Evolutionary conservation across 2,329 filamentous ascomycete genomes (phyloP), one percentile per base, ranked within the genome.

Genomic region (Sporothrix protearum): DNA sequence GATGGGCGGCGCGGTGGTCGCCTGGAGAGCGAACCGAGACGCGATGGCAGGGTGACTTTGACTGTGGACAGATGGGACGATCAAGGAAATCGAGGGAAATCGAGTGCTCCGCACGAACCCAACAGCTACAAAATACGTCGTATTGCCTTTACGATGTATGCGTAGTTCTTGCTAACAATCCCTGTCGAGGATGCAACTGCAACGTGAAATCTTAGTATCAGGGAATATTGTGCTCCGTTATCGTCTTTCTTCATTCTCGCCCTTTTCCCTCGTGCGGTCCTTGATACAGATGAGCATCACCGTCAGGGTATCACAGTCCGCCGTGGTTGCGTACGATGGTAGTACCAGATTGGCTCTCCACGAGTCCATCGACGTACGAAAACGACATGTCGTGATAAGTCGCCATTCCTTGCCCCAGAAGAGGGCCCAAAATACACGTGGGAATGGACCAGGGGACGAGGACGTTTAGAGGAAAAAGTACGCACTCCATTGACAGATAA

Each of bases 11-110:
- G 28, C 55, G 16, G 19, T 39, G 30, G 55, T 22, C 28, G 30
- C 55, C 55, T 59, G 55, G 55, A 59, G 7, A 59, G 55, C 30
- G 55, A 59, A 59, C 55, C 30, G 55, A 61, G 55, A 39, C 16
- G 30, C 55, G 30, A 39, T 61, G 55, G 55, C 55, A 61, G 55
- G 30, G 30, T 61, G 30, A 61, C 55, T 61, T 61, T 61, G 55
- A 19, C 28, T 7, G 30, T 30, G 36, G 30, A 33, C 16, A n/a
- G n/a, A n/a, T n/a, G n/a, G n/a, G n/a, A n/a, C 55, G 16, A 61
- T 61, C 55, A 33, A 39, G 33, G 19, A n/a, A 39, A 61, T 61
- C 55, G 55, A 61, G 30, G 6, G 19, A 2, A 61, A 33, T 33
- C 53, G 53, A 57, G 28, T 57, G 28, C 28, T 57, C 53, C 53